These are phyloP conservation scores for Sherardia arvensis DNA, from an alignment of 257 asterid species.

Conservation along the genomic window DNA sequence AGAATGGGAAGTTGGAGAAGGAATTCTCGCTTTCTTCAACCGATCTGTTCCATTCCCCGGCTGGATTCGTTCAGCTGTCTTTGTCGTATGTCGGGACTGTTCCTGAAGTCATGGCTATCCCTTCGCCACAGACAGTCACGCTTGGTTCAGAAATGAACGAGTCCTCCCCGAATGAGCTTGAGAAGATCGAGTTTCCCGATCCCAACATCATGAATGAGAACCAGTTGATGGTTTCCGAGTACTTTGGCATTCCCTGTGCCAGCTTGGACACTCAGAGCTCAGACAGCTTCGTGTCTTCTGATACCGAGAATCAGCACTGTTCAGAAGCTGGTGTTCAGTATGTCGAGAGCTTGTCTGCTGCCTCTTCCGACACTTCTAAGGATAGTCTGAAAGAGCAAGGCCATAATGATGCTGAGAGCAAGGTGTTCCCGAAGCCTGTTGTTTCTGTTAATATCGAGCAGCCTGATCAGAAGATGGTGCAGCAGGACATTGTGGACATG, in stretches of 20 bases:
- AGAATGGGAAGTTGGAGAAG: constrained; percentile 62
- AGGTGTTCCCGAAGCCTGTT: constrained; percentile 38
- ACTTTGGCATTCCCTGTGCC: constrained; percentile 53
- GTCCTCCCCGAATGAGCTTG: constrained; percentile 38
- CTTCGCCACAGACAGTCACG: constrained; percentile 27
- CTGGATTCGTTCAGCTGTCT: constrained; percentile 83
- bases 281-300: constrained; percentile 47
- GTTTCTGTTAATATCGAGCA: constrained; percentile 47
- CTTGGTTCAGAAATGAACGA: constrained; percentile 30
- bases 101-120: constrained; percentile 66
- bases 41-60: constrained; percentile 97
- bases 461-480: constrained; percentile 69
- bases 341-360: constrained; percentile 31
- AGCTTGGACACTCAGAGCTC: constrained; percentile 48
- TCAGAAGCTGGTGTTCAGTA: constrained; percentile 32
- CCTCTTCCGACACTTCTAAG: constrained; percentile 44
- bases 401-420: constrained; percentile 31
- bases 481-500: constrained; percentile 94
- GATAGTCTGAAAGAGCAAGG: constrained; percentile 31
- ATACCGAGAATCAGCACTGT: constrained; percentile 44
- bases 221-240: constrained; percentile 78
- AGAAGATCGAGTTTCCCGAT: constrained; percentile 87
- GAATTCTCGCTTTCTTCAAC: constrained; percentile 90
- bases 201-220: constrained; percentile 73
- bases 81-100: constrained; percentile 50